phyloP scores from a whole-genome alignment of 176 grass and related monocot genomes.

The Otatea glauca region DNA sequence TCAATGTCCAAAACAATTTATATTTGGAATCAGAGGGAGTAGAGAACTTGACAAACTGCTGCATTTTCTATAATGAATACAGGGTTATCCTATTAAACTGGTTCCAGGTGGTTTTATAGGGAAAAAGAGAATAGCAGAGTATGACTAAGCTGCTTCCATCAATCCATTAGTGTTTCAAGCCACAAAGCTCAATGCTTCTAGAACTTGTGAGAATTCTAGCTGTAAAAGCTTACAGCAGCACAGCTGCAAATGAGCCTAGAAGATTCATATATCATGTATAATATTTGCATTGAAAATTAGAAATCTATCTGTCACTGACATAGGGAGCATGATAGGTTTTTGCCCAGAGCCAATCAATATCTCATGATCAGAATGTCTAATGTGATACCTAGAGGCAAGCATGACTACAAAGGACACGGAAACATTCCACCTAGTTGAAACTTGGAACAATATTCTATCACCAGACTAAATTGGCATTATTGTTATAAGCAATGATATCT shows the following conservation, averaged over 20 bases:
- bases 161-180: conserved; percentile 19
- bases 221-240: background rate
- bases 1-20: background rate
- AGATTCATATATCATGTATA: background rate
- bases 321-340: background rate
- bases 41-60: background rate
- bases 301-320: background rate
- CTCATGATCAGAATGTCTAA: background rate
- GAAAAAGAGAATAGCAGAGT: conserved; percentile 1
- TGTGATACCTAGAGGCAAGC: background rate
- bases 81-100: background rate
- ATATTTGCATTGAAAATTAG: background rate
- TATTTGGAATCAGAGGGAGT: background rate
- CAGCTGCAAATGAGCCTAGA: background rate
- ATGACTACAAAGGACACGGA: background rate
- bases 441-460: background rate
- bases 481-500: background rate
- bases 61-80: background rate
- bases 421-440: background rate
- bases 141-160: background rate
- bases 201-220: background rate
- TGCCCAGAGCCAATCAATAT: background rate
- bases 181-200: background rate
- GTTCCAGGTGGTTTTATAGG: background rate
- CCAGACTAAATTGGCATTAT: background rate